Conservation (phyloP, 139 green algal genomes). For the Eudorina sp. region DNA sequence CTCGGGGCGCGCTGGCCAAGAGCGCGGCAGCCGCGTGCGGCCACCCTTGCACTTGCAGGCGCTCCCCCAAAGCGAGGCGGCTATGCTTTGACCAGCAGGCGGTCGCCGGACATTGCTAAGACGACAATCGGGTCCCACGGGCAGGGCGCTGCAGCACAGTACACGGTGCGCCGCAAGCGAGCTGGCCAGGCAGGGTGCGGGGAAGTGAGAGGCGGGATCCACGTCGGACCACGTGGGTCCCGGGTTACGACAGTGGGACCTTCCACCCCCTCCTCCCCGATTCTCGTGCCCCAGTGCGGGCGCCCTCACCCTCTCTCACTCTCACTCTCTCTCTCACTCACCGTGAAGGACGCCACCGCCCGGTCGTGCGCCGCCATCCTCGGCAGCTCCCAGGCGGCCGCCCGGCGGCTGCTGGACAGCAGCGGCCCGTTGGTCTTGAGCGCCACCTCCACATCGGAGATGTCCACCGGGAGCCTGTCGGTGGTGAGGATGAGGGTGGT, state of each 20-base stretch:
- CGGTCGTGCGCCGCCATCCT: conserved; percentile 58
- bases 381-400: conserved; percentile 54
- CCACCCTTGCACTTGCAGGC: background rate
- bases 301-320: too few species aligned
- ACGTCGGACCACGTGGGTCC: too few species aligned
- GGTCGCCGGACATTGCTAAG: too few species aligned
- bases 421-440: conserved; percentile 38
- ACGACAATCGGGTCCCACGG: too few species aligned
- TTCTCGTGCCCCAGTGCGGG: background rate
- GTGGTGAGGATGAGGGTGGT: background rate
- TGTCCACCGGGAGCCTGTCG: conserved; percentile 37
- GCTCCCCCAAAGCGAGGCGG: too few species aligned
- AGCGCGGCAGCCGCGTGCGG: background rate
- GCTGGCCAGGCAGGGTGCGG: too few species aligned
- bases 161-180: too few species aligned
- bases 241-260: too few species aligned
- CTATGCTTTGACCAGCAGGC: too few species aligned
- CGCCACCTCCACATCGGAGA: background rate
- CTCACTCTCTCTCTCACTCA: too few species aligned
- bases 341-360: conserved; percentile 48
- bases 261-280: background rate
- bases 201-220: too few species aligned
- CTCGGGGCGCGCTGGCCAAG: background rate
- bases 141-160: too few species aligned
- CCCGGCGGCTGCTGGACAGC: background rate